phyloP scores from a whole-genome alignment of 2,329 filamentous ascomycete genomes.

The Trichoderma sp. region DNA sequence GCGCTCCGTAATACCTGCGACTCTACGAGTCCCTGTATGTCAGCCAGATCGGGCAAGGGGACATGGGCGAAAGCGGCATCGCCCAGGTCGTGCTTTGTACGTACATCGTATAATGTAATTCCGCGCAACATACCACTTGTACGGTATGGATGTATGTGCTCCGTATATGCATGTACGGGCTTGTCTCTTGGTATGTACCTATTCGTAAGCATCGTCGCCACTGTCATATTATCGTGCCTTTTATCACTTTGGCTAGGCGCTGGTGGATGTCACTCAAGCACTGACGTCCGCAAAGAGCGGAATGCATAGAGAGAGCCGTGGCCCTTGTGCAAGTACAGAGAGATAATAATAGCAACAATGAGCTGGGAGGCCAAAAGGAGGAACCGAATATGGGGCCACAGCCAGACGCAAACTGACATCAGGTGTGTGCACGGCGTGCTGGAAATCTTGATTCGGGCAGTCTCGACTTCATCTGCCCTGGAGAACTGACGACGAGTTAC shows the following conservation, averaged over 20 bases:
- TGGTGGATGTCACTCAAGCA: conserved; percentile 6
- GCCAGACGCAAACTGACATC: conserved; percentile 11
- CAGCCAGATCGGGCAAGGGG: not conserved
- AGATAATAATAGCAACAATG: conserved; percentile 10
- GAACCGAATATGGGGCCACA: not conserved
- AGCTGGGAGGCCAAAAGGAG: not conserved
- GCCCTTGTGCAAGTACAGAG: not conserved
- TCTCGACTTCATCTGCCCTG: not conserved
- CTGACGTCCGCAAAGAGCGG: not conserved
- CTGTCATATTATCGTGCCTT: conserved; percentile 1
- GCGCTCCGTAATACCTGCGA: not conserved
- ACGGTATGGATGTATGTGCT: not conserved
- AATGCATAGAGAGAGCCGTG: not conserved
- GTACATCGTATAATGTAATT: not conserved
- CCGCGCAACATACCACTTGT: not conserved
- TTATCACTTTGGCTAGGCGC: not conserved
- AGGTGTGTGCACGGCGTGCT: not conserved
- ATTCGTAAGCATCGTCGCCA: not conserved
- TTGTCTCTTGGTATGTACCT: not conserved
- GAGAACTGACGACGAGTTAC: conserved; percentile 1
- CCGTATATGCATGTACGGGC: not conserved
- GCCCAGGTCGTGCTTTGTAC: not conserved
- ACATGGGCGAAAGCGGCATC: not conserved
- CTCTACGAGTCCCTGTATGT: not conserved
- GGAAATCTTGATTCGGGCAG: conserved; percentile 5